A percentile compares a stretch with the other conserved stretches of the same genome.
These are phyloP conservation scores for Suhomyces terraborum DNA, from an alignment of 1,139 yeast species.

Conservation along the genomic window DNA sequence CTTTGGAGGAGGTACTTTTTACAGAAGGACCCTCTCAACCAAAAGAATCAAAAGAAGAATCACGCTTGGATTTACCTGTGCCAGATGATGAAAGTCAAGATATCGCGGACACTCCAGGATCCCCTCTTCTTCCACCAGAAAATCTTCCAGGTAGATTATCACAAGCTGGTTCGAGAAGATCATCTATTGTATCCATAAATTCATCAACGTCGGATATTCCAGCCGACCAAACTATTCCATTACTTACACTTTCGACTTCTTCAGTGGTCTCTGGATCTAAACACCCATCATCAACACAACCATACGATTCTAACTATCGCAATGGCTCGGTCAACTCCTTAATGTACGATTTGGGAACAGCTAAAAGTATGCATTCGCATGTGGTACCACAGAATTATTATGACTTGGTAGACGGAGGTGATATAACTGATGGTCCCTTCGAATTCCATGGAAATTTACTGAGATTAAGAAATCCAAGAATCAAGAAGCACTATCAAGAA, in stretches of 20 bases:
- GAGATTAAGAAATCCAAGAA: conserved; percentile 39
- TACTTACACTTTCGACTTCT: conserved; percentile 34
- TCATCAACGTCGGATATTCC: conserved; percentile 26
- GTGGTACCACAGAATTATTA: conserved; percentile 22
- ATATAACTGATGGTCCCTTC: conserved; percentile 26
- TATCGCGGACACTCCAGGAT: conserved; percentile 15
- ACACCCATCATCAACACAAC: neutral
- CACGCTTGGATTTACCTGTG: neutral
- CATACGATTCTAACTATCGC: conserved; percentile 8
- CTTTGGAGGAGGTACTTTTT: conserved; percentile 19
- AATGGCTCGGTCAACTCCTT: conserved; percentile 26
- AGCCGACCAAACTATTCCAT: conserved; percentile 43
- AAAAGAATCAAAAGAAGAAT: neutral
- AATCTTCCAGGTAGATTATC: neutral
- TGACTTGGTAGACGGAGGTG: conserved; percentile 34
- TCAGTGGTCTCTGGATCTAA: conserved; percentile 22
- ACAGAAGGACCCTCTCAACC: neutral
- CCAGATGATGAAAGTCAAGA: conserved; percentile 9
- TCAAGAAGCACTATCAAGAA: conserved; percentile 37
- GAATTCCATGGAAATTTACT: conserved; percentile 28
- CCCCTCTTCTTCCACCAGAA: conserved; percentile 12
- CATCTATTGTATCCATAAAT: conserved; percentile 30
- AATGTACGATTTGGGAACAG: conserved; percentile 25
- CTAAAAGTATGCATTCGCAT: conserved; percentile 24
- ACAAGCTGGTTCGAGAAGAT: conserved; percentile 18